Evolutionary conservation across 176 grass and related monocot species (phyloP).

Genomic region (Oropetium thomaeum): DNA sequence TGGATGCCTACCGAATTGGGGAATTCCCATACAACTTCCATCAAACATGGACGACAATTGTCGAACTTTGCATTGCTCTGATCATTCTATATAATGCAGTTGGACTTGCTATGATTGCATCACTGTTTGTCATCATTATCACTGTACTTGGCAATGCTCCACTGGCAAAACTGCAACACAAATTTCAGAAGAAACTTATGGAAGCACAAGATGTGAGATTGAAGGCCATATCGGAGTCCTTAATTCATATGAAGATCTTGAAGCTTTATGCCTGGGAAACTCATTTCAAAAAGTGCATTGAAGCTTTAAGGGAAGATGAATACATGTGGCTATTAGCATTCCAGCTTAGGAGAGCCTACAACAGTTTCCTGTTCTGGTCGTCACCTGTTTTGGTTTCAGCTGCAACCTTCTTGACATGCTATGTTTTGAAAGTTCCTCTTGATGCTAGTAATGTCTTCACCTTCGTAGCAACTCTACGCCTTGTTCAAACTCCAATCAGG

Average conservation of each 20-base stretch:
- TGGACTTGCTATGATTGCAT: slow-evolving; percentile 58
- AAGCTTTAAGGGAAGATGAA: slow-evolving; percentile 70
- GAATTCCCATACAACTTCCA: slow-evolving; percentile 96
- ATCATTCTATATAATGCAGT: slow-evolving; percentile 78
- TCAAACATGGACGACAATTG: slow-evolving; percentile 81
- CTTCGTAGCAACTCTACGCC: slow-evolving; percentile 73
- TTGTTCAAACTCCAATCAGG: slow-evolving; percentile 80
- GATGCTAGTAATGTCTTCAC: slow-evolving; percentile 87
- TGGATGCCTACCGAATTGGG: slow-evolving; percentile 84
- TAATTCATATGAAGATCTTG: slow-evolving; percentile 78
- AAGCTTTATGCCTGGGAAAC: slow-evolving; percentile 95
- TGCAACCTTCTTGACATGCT: slow-evolving; percentile 79
- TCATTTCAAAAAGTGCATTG: slow-evolving; percentile 81
- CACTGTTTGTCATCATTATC: slow-evolving; percentile 62
- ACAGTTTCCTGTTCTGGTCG: slow-evolving; percentile 80
- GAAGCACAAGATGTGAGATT: slow-evolving; percentile 81
- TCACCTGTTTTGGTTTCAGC: slow-evolving; percentile 91
- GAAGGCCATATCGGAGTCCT: slow-evolving; percentile 81
- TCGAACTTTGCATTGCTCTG: slow-evolving; percentile 78
- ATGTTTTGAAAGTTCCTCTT: slow-evolving; percentile 67
- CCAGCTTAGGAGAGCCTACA: slow-evolving; percentile 83
- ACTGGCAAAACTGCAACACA: slow-evolving; percentile 80
- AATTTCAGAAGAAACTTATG: slow-evolving; percentile 85
- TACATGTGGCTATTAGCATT: slow-evolving; percentile 77
- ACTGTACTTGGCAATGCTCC: slow-evolving; percentile 82